Conservation (phyloP, 176 grass and related monocot genomes). For the Thinopyrum elongatum region DNA sequence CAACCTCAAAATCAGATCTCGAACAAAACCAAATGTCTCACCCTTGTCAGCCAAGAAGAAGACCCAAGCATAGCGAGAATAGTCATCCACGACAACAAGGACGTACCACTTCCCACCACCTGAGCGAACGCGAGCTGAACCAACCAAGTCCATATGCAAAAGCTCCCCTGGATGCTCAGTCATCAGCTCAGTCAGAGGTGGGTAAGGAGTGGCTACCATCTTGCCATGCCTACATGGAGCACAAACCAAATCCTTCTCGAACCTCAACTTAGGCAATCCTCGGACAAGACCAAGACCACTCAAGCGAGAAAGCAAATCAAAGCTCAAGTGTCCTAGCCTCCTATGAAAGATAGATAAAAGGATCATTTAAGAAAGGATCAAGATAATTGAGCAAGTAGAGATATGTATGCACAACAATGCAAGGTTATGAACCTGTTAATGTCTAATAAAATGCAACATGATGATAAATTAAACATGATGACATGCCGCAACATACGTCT, state of each 20-base stretch:
- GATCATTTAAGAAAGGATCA: no score
- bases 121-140: background rate
- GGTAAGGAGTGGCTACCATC: background rate
- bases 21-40: background rate
- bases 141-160: background rate
- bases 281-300: background rate
- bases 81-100: background rate
- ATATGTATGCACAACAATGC: no score
- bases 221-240: background rate
- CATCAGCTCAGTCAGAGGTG: background rate
- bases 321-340: background rate
- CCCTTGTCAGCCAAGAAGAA: background rate
- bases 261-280: background rate
- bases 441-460: no score
- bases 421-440: no score
- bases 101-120: background rate
- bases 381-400: no score
- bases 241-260: background rate
- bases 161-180: background rate
- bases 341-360: background rate
- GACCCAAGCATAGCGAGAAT: background rate
- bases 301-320: background rate
- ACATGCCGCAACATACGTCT: no score
- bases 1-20: background rate
- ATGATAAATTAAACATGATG: no score